phyloP scores from a whole-genome alignment of 2,329 filamentous ascomycete genomes.

The Fusarium sterilihyphosum region DNA sequence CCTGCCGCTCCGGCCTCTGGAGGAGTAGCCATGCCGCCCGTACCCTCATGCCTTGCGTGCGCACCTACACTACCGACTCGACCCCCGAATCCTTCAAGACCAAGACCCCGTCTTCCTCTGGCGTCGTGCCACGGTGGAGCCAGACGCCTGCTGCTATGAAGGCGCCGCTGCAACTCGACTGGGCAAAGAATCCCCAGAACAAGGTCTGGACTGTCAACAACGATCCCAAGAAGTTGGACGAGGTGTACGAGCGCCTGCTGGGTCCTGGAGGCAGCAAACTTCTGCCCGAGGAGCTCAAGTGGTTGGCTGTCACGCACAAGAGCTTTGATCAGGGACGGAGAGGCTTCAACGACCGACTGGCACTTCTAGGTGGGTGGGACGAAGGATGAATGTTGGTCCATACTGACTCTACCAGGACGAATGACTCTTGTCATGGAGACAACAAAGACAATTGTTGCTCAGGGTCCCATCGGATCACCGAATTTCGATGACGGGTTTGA shows the following conservation, averaged over 20 bases:
- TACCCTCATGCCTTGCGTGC: slow-evolving; percentile 37
- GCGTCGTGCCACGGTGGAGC: slow-evolving; percentile 69
- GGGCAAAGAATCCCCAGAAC: slow-evolving; percentile 62
- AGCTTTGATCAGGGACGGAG: slow-evolving; percentile 95
- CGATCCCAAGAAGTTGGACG: slow-evolving; percentile 77
- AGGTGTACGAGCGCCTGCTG: slow-evolving; percentile 80
- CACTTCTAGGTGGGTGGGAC: slow-evolving; percentile 76
- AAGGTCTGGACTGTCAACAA: slow-evolving; percentile 76
- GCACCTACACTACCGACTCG: slow-evolving; percentile 45
- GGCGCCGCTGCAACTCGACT: slow-evolving; percentile 72
- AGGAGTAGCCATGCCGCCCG: slow-evolving; percentile 41
- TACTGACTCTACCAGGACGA: slow-evolving; percentile 45
- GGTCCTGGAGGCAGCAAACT: slow-evolving; percentile 77
- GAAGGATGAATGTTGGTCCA: background rate
- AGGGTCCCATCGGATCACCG: slow-evolving; percentile 43
- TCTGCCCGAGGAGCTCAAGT: slow-evolving; percentile 92
- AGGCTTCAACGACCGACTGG: slow-evolving; percentile 93
- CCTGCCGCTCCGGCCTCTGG: slow-evolving; percentile 45
- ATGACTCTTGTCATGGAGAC: slow-evolving; percentile 52
- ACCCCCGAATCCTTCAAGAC: slow-evolving; percentile 44
- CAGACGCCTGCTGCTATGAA: slow-evolving; percentile 76
- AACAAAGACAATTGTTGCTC: slow-evolving; percentile 51
- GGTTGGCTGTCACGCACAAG: slow-evolving; percentile 97
- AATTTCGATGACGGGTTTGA: slow-evolving; percentile 58
- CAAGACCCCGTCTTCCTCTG: slow-evolving; percentile 6